Percentiles rank a stretch among this genome's conserved stretches.
phyloP scores from a whole-genome alignment of 73 alveolate species.

The Tetrahymena borealis region DNA sequence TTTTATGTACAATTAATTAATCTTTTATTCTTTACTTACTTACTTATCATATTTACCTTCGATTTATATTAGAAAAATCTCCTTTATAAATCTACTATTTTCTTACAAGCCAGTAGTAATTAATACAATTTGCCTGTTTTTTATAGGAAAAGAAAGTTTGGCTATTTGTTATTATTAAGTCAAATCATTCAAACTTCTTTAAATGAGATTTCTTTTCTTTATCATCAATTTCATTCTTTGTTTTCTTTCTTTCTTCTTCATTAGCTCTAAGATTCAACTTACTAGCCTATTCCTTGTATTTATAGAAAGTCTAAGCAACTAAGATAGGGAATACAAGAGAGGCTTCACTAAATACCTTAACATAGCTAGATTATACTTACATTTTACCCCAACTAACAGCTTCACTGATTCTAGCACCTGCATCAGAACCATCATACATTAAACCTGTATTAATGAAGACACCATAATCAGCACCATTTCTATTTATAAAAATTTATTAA shows the following conservation, averaged over 20 bases:
- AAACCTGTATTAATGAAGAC: constrained; percentile 95
- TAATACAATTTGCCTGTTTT: too few species aligned
- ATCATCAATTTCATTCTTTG: not conserved
- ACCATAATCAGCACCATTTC: constrained; percentile 98
- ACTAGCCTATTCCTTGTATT: constrained; percentile 72
- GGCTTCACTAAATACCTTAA: constrained; percentile 89
- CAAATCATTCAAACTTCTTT: not conserved
- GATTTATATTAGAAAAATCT: too few species aligned
- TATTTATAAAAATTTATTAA: constrained; percentile 13
- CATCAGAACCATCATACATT: constrained; percentile 92
- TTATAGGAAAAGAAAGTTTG: too few species aligned
- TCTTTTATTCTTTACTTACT: too few species aligned
- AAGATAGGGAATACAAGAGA: constrained; percentile 85
- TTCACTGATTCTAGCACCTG: constrained; percentile 99
- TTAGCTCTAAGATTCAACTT: constrained; percentile 32
- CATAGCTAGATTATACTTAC: constrained; percentile 73
- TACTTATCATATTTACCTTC: too few species aligned
- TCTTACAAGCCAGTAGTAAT: too few species aligned
- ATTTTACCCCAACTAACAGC: constrained; percentile 98
- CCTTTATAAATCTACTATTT: too few species aligned
- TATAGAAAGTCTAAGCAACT: constrained; percentile 93
- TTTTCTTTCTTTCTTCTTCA: constrained; percentile 35
- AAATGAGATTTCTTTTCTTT: not conserved
- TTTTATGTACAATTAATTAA: too few species aligned
- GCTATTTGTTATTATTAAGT: not conserved